Evolutionary conservation across 1,139 yeast species (phyloP).

Genomic region (Blastobotrys arbuscula): DNA sequence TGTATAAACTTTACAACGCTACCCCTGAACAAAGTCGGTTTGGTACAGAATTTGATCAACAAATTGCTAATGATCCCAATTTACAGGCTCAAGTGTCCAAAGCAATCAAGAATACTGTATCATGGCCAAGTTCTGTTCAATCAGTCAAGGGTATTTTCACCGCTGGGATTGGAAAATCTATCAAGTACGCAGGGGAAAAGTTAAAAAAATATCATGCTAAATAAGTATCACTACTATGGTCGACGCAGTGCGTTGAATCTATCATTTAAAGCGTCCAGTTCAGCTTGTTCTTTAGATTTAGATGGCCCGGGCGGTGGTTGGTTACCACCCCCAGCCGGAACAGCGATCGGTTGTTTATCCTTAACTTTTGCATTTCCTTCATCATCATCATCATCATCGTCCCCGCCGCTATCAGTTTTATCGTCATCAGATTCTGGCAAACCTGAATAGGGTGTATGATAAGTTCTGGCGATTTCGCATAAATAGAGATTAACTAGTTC

Average conservation of each 20-base stretch:
- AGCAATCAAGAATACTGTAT: conserved; percentile 55
- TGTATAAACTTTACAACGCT: conserved; percentile 38
- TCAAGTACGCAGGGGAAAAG: conserved; percentile 77
- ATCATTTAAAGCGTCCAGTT: conserved; percentile 47
- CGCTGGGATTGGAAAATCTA: conserved; percentile 73
- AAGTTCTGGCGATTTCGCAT: conserved; percentile 76
- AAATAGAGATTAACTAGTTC: conserved; percentile 65
- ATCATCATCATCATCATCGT: conserved; percentile 26
- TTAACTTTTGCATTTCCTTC: conserved; percentile 17
- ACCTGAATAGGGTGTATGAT: conserved; percentile 62
- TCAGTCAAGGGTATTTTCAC: conserved; percentile 77
- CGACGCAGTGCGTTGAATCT: conserved; percentile 50
- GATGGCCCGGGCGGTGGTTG: conserved; percentile 12
- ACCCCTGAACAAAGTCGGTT: neutral
- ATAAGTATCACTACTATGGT: conserved; percentile 15
- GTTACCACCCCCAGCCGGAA: neutral
- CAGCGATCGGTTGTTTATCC: conserved; percentile 38
- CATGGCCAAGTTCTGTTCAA: conserved; percentile 66
- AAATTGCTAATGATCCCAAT: conserved; percentile 39
- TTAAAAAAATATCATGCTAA: conserved; percentile 28
- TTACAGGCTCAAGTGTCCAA: conserved; percentile 40
- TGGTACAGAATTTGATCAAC: conserved; percentile 33
- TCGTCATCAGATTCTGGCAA: conserved; percentile 30
- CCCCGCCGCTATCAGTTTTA: conserved; percentile 24
- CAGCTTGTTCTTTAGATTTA: conserved; percentile 32